Conservation (phyloP, 2,329 filamentous ascomycete genomes). For the Drechslera avenae region DNA sequence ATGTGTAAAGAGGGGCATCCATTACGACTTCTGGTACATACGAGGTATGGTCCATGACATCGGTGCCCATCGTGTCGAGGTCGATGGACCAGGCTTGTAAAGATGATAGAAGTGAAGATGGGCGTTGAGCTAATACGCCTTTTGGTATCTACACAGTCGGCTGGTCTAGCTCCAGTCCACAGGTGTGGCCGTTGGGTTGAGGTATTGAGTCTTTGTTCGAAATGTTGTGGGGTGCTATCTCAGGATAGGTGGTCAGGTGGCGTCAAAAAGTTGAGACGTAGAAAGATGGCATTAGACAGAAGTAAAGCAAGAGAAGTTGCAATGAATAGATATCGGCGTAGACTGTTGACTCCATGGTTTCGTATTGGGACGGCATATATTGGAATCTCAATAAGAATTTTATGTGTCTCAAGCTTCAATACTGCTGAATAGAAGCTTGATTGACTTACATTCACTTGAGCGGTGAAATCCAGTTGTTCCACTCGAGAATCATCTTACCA, state of each 20-base stretch:
- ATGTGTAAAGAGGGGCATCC: conserved; percentile 33
- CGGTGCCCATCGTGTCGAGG: too few relatives aligned
- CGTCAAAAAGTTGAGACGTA: background rate
- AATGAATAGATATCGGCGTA: background rate
- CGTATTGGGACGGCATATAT: background rate
- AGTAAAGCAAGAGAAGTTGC: background rate
- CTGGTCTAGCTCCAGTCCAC: background rate
- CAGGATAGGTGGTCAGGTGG: conserved; percentile 3
- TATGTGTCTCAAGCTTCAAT: conserved; percentile 30
- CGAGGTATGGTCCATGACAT: too few relatives aligned
- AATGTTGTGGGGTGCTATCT: background rate
- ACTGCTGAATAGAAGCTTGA: conserved; percentile 29
- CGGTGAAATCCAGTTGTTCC: conserved; percentile 20
- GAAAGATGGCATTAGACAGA: conserved; percentile 1
- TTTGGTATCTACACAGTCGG: background rate
- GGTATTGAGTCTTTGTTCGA: background rate
- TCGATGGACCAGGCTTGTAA: background rate
- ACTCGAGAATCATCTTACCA: background rate
- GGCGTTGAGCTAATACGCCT: too few relatives aligned
- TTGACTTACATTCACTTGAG: conserved; percentile 11
- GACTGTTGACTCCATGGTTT: background rate
- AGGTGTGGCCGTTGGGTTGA: background rate
- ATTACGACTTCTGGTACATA: background rate
- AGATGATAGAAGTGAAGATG: background rate
- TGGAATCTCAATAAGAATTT: conserved; percentile 10